A percentile compares a stretch with the other conserved stretches of the same genome.
phyloP scores from a whole-genome alignment of 2,329 filamentous ascomycete genomes.

The Dactylellina sp. region DNA sequence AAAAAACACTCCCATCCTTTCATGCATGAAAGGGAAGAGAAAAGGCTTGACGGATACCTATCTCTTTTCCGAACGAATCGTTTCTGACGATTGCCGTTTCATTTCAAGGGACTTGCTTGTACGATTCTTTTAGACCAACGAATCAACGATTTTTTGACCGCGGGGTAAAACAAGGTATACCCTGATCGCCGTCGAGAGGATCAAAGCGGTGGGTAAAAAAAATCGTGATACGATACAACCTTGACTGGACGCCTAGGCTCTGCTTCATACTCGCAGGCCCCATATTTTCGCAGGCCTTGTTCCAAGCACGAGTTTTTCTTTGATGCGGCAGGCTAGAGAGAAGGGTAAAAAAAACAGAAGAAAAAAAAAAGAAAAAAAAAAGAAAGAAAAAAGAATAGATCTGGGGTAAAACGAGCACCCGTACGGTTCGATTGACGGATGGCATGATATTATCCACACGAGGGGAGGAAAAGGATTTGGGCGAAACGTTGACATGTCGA shows the following conservation, averaged over 20 bases:
- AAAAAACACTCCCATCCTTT: conserved; percentile 14
- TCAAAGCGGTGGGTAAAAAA: conserved; percentile 36
- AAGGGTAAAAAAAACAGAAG: conserved; percentile 16
- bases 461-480: conserved; percentile 16
- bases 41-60: conserved; percentile 55
- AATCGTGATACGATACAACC: conserved; percentile 25
- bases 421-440: background rate
- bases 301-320: conserved; percentile 5
- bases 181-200: conserved; percentile 37
- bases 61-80: conserved; percentile 55
- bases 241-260: conserved; percentile 12
- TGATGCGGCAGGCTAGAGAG: conserved; percentile 4
- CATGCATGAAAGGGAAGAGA: conserved; percentile 32
- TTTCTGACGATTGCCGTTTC: conserved; percentile 55
- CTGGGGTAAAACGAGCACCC: conserved; percentile 29
- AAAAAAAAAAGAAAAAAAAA: conserved; percentile 10
- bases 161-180: conserved; percentile 55
- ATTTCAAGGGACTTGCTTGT: conserved; percentile 53
- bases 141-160: conserved; percentile 41
- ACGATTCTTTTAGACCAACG: conserved; percentile 26
- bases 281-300: conserved; percentile 7
- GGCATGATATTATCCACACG: conserved; percentile 42
- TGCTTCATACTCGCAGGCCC: background rate
- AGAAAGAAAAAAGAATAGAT: conserved; percentile 4
- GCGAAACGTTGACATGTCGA: conserved; percentile 26